Conservation (phyloP, 257 asterid species). For the Paulownia fortunei region DNA sequence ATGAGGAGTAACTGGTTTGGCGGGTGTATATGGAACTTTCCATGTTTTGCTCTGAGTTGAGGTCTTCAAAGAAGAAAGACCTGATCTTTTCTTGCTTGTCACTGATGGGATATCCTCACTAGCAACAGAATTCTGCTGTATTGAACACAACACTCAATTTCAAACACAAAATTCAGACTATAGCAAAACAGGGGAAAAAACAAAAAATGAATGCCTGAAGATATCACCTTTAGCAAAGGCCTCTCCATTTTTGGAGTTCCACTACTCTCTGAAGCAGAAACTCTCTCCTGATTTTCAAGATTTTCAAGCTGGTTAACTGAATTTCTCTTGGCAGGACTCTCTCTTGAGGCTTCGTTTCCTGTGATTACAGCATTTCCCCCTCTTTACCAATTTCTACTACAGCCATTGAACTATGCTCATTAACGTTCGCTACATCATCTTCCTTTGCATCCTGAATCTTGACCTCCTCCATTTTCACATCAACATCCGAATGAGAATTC, state of each 20-base stretch:
- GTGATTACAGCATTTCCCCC: conserved; percentile 12
- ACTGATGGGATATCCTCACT: conserved; percentile 53
- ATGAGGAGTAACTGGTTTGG: conserved; percentile 48
- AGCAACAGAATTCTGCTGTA: conserved; percentile 45
- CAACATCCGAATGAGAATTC: conserved; percentile 31
- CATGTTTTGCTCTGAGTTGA: conserved; percentile 54
- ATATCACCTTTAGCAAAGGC: conserved; percentile 65
- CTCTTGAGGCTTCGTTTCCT: conserved; percentile 32
- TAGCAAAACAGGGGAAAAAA: neutral
- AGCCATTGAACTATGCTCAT: neutral
- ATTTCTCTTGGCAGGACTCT: conserved; percentile 26
- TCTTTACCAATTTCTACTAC: conserved; percentile 27
- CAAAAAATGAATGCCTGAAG: neutral
- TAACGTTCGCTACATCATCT: neutral
- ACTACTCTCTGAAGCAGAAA: conserved; percentile 58
- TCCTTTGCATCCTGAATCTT: conserved; percentile 21
- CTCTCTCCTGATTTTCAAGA: conserved; percentile 38
- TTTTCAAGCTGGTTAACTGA: conserved; percentile 30
- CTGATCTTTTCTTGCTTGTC: conserved; percentile 58
- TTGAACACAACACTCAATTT: conserved; percentile 6
- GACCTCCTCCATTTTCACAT: conserved; percentile 29
- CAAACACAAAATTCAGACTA: conserved; percentile 9
- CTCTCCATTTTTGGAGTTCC: conserved; percentile 60
- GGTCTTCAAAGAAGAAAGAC: conserved; percentile 56
- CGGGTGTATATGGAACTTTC: conserved; percentile 52